Base-by-base conservation (phyloP, 2,329 filamentous ascomycete species). In the Stachybotrys chartarum region DNA sequence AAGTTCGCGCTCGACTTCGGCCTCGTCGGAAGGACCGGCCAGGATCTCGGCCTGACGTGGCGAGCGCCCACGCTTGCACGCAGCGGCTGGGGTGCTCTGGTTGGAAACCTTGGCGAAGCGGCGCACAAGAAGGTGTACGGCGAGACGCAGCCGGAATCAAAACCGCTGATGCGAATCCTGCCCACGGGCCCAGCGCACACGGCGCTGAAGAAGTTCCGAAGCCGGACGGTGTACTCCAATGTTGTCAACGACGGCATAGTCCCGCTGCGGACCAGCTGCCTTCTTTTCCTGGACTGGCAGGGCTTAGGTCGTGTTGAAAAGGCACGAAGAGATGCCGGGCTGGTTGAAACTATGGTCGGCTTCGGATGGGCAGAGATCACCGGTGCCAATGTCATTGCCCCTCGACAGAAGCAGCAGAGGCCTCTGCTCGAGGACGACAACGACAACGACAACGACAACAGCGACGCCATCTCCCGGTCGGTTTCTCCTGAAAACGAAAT, bases 181-280 rank as follows among this genome's bases (percentile, higher is more conserved):
- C 93, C 94, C 0, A 96, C 90, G 7, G 93, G 93, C 0, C 92
- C 93, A 16, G 94, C 93, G 7, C 92, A 97, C 69, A 83, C 84
- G 54, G 93, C 92, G 1, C 74, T 97, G 46, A 86, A 88, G 67
- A 91, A 90, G 72, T 97, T 97, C 70, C 80, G 90, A 24, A 96
- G 95, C 68, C 81, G 93, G 16, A 97, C 94, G 0, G 79, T 97
- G 1, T 97, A 97, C 69, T 96, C 92, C 2, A 97, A 97, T 65
- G 92, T 97, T 12, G 93, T 97, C 62, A 97, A 97, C 66, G 93
- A 97, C 71, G 93, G 92, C 3, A 97, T 99, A 62, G 94, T 99
- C 5, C 94, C 94, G 3, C 75, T 99, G 39, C 85, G 94, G 24
- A 99, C 94, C 5, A 97, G 93, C 59, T 99, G 93, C 70, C 77